Percentiles rank a stretch among this genome's conserved stretches.
phyloP scores from a whole-genome alignment of 345 rosid species.

The Hypericum perforatum region DNA sequence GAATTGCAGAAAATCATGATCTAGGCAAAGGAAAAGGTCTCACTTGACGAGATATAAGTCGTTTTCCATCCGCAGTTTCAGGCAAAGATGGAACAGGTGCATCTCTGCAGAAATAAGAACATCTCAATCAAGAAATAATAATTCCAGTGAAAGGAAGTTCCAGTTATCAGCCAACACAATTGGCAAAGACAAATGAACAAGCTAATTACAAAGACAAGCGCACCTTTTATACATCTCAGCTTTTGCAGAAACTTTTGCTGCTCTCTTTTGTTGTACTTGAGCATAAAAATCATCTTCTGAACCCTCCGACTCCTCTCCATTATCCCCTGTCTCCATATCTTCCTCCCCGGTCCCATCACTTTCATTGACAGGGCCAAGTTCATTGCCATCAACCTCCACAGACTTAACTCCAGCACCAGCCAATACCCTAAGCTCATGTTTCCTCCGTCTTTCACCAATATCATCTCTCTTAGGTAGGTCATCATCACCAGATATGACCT shows the following conservation, averaged over 20 bases:
- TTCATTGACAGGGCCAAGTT: slow-evolving; percentile 9
- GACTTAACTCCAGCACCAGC: slow-evolving; percentile 67
- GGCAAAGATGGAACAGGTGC: slow-evolving; percentile 32
- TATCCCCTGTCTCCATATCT: slow-evolving; percentile 8
- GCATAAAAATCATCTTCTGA: slow-evolving; percentile 66
- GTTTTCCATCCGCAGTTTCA: slow-evolving; percentile 58
- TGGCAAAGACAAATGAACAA: too few species aligned
- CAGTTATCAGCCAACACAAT: too few species aligned
- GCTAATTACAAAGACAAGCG: slow-evolving; percentile 4
- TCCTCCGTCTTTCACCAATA: slow-evolving; percentile 89
- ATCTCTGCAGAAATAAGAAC: slow-evolving; percentile 24
- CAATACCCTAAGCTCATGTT: slow-evolving; percentile 70
- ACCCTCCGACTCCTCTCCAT: slow-evolving; percentile 20
- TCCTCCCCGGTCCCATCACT: too few species aligned
- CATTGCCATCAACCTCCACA: slow-evolving; percentile 41
- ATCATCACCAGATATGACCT: slow-evolving; percentile 81
- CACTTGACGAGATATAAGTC: slow-evolving; percentile 48
- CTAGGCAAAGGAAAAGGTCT: background rate
- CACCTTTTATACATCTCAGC: slow-evolving; percentile 58
- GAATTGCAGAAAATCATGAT: too few species aligned
- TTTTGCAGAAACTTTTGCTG: slow-evolving; percentile 57
- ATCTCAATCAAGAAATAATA: background rate
- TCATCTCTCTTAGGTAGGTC: slow-evolving; percentile 86
- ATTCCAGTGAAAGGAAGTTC: background rate
- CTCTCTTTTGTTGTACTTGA: slow-evolving; percentile 42